These are phyloP conservation scores for Moniliella sp. DNA, from an alignment of 1,284 basidiomycete genomes.

Conservation along the genomic window DNA sequence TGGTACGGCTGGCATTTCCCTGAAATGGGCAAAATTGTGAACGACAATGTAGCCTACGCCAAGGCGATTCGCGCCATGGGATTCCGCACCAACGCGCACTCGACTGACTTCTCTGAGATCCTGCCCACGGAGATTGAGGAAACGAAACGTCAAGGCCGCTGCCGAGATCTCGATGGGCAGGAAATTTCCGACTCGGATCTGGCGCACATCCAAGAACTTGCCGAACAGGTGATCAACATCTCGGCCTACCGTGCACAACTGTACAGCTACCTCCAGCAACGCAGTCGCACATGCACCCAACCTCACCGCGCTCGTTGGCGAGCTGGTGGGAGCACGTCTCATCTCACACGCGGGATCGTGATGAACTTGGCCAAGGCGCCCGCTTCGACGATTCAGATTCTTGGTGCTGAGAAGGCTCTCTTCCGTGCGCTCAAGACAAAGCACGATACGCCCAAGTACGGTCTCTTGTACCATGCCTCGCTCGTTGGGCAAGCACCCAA, in stretches of 20 bases:
- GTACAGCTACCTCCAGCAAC: conserved; percentile 70
- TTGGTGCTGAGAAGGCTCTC: conserved; percentile 91
- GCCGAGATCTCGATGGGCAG: conserved; percentile 80
- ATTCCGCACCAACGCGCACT: conserved; percentile 60
- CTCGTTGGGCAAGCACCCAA: conserved; percentile 88
- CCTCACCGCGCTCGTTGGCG: conserved; percentile 69
- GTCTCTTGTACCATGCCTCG: conserved; percentile 44
- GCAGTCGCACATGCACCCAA: conserved; percentile 92
- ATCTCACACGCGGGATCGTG: conserved; percentile 94
- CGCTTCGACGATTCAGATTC: conserved; percentile 87
- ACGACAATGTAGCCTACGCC: conserved; percentile 84
- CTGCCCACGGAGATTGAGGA: conserved; percentile 68
- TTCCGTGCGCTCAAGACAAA: conserved; percentile 96
- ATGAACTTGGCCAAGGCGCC: conserved; percentile 96
- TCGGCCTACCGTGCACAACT: conserved; percentile 83
- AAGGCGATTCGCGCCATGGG: conserved; percentile 68
- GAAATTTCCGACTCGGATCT: conserved; percentile 80
- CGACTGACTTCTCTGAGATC: conserved; percentile 65
- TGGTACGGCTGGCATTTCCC: conserved; percentile 99
- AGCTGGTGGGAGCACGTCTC: conserved; percentile 74
- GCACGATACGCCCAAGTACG: conserved; percentile 85
- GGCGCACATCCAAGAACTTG: conserved; percentile 84
- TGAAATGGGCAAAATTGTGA: conserved; percentile 76
- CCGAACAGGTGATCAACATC: conserved; percentile 68
- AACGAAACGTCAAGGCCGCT: conserved; percentile 70